Evolutionary conservation across 2,329 filamentous ascomycete species (phyloP).

Genomic region (Byssochlamys sp.): DNA sequence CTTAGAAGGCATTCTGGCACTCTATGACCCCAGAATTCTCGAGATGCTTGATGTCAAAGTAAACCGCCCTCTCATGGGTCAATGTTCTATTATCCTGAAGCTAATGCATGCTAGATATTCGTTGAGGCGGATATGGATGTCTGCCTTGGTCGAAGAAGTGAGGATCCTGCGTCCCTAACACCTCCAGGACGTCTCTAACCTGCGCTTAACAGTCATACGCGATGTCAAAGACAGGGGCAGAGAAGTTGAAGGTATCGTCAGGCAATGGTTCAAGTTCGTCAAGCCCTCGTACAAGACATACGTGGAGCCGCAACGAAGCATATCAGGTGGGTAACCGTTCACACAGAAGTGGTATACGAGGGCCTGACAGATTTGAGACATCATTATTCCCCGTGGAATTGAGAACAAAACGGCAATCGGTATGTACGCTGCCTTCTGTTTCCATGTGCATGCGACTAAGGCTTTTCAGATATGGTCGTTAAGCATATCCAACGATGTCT

Average conservation of each 20-base stretch:
- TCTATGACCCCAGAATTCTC: constrained; percentile 77
- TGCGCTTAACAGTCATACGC: constrained; percentile 54
- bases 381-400: constrained; percentile 89
- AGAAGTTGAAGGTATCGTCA: constrained; percentile 90
- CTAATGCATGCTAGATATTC: constrained; percentile 57
- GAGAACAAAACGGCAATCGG: constrained; percentile 85
- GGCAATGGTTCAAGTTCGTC: constrained; percentile 93
- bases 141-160: constrained; percentile 79
- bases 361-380: constrained; percentile 44
- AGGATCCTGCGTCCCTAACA: constrained; percentile 19
- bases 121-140: constrained; percentile 93
- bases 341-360: neutral
- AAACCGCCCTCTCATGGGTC: neutral
- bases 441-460: constrained; percentile 9
- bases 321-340: constrained; percentile 52
- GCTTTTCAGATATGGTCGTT: constrained; percentile 66
- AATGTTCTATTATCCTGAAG: constrained; percentile 2
- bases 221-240: constrained; percentile 83
- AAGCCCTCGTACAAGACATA: constrained; percentile 95
- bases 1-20: constrained; percentile 87
- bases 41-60: constrained; percentile 78
- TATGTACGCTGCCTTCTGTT: constrained; percentile 9
- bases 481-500: constrained; percentile 86
- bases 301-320: constrained; percentile 81
- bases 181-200: constrained; percentile 11